phyloP scores from a whole-genome alignment of 2,329 filamentous ascomycete species.

The Monosporascus sp. region DNA sequence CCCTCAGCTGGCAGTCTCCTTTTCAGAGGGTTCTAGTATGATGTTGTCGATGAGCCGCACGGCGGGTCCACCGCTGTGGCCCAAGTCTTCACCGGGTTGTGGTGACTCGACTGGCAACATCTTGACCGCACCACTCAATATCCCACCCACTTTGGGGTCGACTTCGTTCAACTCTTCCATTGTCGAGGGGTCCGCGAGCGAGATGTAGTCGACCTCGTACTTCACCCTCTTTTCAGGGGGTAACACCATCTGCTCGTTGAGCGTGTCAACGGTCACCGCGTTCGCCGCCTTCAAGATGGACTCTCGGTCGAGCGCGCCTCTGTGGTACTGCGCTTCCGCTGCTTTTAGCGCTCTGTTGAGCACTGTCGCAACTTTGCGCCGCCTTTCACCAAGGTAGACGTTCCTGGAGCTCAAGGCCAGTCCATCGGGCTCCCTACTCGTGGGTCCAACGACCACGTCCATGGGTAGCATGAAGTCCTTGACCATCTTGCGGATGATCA shows the following conservation, averaged over 20 bases:
- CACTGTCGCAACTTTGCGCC: conserved; percentile 67
- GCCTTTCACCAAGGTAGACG: conserved; percentile 76
- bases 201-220: conserved; percentile 89
- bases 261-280: conserved; percentile 47
- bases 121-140: conserved; percentile 85
- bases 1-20: no score
- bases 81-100: conserved; percentile 66
- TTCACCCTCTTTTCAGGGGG: conserved; percentile 54
- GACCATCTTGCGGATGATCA: conserved; percentile 81
- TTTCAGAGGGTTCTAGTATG: conserved; percentile 49
- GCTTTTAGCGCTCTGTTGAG: conserved; percentile 63
- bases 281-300: conserved; percentile 70
- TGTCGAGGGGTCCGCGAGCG: conserved; percentile 77
- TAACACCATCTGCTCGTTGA: conserved; percentile 58
- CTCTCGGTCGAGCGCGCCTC: conserved; percentile 47
- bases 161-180: conserved; percentile 73
- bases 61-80: conserved; percentile 63
- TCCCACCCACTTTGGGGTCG: conserved; percentile 65
- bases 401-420: conserved; percentile 90
- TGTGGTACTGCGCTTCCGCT: conserved; percentile 61
- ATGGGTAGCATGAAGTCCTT: conserved; percentile 79
- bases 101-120: conserved; percentile 76
- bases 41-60: conserved; percentile 95
- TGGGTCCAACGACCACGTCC: conserved; percentile 67
- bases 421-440: conserved; percentile 72